Evolutionary conservation across 345 rosid genomes (phyloP).

Genomic region (Gossypium sturtianum): DNA sequence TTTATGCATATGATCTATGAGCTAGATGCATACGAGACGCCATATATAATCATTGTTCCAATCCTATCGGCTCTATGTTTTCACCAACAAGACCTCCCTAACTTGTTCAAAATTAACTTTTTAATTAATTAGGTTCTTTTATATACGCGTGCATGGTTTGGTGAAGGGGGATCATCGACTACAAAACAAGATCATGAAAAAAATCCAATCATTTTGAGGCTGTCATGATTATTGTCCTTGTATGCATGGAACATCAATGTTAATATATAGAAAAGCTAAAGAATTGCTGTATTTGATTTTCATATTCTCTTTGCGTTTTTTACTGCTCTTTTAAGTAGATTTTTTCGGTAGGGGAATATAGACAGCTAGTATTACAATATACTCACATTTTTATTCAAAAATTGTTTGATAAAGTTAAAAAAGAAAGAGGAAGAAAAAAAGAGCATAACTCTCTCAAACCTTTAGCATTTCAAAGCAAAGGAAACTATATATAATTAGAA

Average conservation of each 20-base stretch:
- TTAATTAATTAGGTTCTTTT: neutral
- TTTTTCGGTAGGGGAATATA: neutral
- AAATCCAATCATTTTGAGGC: neutral
- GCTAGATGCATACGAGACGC: no score
- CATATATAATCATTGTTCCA: neutral
- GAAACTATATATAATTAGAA: neutral
- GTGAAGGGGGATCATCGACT: neutral
- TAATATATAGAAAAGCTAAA: no score
- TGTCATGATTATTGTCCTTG: neutral
- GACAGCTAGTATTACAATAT: neutral
- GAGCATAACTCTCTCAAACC: neutral
- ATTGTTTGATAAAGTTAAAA: neutral
- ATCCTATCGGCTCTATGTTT: neutral
- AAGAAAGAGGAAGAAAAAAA: neutral
- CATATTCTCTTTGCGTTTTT: no score
- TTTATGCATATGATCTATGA: neutral
- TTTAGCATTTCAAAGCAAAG: neutral
- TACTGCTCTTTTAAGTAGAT: neutral
- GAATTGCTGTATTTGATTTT: no score
- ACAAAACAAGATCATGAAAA: neutral
- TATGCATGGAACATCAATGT: no score
- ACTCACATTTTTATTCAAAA: constrained; percentile 1
- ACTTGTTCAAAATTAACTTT: neutral
- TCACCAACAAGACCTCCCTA: neutral
- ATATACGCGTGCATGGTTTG: neutral